These are phyloP conservation scores for Heliosperma pusillum DNA, from an alignment of 148 eudicot species.

Conservation along the genomic window DNA sequence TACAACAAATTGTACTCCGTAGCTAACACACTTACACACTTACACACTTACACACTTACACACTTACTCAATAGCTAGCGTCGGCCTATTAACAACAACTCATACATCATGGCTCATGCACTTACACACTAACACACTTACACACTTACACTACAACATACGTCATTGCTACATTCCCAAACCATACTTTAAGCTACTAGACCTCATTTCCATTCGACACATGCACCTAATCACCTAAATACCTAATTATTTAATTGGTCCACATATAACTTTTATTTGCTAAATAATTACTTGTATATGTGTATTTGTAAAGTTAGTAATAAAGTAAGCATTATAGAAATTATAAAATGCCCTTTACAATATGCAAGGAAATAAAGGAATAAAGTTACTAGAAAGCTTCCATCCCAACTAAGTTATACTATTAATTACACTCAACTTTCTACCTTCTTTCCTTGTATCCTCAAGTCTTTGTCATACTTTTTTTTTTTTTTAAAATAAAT, in stretches of 20 bases:
- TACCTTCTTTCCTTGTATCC: not conserved
- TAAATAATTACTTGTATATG: not conserved
- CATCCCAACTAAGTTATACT: not conserved
- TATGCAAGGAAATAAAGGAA: not conserved
- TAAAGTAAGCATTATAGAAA: not conserved
- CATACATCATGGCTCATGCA: too few species aligned
- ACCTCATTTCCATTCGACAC: not conserved
- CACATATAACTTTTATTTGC: not conserved
- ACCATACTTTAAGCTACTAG: not conserved
- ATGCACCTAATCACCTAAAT: not conserved
- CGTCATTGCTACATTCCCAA: not conserved
- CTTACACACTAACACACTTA: too few species aligned
- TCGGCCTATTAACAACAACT: too few species aligned
- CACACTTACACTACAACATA: too few species aligned
- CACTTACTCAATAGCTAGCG: too few species aligned
- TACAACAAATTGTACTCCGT: too few species aligned
- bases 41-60: too few species aligned
- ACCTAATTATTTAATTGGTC: conserved; percentile 10
- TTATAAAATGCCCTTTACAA: not conserved
- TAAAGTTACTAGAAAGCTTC: not conserved
- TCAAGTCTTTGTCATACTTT: not conserved
- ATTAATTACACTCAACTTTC: not conserved
- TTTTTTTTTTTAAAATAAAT: not conserved
- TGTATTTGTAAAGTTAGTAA: too few species aligned
- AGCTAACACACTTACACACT: too few species aligned